A percentile compares a stretch with the other conserved stretches of the same genome.
Evolutionary conservation across 768 basidiomycete genomes (phyloP).

Genomic region (Gymnopilus junonius): DNA sequence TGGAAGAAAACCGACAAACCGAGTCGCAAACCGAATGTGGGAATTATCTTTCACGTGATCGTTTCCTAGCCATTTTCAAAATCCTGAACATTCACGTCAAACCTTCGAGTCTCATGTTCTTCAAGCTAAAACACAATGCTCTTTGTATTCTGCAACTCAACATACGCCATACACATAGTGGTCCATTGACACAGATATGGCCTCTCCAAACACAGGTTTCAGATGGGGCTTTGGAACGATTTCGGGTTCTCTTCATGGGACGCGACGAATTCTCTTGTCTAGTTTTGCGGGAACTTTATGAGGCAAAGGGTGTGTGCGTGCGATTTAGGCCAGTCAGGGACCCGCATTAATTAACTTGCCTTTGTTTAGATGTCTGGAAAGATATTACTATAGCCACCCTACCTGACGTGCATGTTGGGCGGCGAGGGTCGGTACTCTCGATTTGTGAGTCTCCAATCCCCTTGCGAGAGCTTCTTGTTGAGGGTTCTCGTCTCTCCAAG

Average conservation of each 20-base stretch:
- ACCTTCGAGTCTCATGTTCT: not conserved
- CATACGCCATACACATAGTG: not conserved
- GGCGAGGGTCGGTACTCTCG: constrained; percentile 59
- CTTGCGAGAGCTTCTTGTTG: not conserved
- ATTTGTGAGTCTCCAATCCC: constrained; percentile 44
- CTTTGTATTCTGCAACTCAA: not conserved
- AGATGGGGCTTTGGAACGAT: constrained; percentile 30
- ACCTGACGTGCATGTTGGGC: constrained; percentile 65
- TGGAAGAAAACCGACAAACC: no score
- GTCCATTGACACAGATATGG: not conserved
- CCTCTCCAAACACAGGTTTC: not conserved
- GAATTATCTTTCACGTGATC: no score
- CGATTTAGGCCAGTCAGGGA: not conserved
- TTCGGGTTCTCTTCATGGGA: constrained; percentile 87
- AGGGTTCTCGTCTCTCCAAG: constrained; percentile 4
- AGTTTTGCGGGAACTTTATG: constrained; percentile 66
- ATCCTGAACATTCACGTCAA: not conserved
- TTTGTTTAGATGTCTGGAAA: constrained; percentile 74
- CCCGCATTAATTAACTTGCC: constrained; percentile 13
- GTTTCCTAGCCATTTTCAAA: not conserved
- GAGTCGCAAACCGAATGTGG: no score
- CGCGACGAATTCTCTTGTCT: constrained; percentile 87
- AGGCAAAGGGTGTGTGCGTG: constrained; percentile 55
- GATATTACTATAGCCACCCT: constrained; percentile 71
- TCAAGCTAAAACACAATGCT: not conserved